Base-by-base conservation (phyloP, 2,329 filamentous ascomycete genomes). In the Aspergillus sclerotialis region DNA sequence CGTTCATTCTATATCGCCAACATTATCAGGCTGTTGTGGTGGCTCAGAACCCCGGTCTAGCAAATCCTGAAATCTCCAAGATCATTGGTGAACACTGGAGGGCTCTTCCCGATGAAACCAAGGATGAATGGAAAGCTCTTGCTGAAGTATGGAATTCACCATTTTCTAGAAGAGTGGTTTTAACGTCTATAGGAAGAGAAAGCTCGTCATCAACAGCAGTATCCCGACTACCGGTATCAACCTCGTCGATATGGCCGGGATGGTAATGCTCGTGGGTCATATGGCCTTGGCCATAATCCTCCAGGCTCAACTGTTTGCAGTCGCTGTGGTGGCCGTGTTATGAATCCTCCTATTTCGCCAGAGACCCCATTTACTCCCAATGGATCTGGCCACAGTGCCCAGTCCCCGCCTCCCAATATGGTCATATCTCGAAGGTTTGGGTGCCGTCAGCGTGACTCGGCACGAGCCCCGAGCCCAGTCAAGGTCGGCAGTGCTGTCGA, bases 1-100 rank as follows among this genome's bases (percentile, higher is more conserved):
- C 90, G 32, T 98, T 98, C 67, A 98, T 98, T 47, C 73, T 98
- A 50, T 98, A 94, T 68, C 87, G 92, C 25, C 89, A 96, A 59
- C 84, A 93, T 60, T 82, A 92, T 52, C 90, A 96, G 62, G 79
- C 84, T 12, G 72, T 78, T 31, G 86, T 96, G 32, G 83, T 89
- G 24, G 73, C 80, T 35, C 75, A 85, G 48, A 77, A 95, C 52
- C 90, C 89, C n/a, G 84, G 87, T 28, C 76, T 95, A 45, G 81
- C 89, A 29, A 96, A 96, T 62, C 90, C 90, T 3, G 87, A 95
- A 33, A 94, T 96, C 50, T 95, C 90, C 45, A 95, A 95, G 64
- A 93, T 96, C 50, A 94, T 96, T 48, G 90, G 90, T 33, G 78
- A 87, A 58, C 82, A 89, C 75, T 98, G 92, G 92, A 80, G 82